Conservation (phyloP, 352 stramenopile genomes). For the Salisapilia sapeloensis region DNA sequence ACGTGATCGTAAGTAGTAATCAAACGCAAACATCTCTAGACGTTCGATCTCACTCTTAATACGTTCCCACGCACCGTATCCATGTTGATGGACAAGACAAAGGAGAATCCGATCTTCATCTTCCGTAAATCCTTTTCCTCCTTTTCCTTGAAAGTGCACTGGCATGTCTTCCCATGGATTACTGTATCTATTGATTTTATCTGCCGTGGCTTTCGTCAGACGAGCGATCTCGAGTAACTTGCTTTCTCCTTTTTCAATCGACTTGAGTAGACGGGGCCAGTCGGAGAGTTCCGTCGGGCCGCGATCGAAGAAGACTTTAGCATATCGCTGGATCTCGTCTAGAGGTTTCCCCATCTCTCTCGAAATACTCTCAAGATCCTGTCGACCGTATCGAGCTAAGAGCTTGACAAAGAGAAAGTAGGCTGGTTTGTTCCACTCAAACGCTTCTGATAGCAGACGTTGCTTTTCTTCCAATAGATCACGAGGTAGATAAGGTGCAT, state of each 20-base stretch:
- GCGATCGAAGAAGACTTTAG: slow-evolving; percentile 40
- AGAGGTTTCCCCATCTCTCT: slow-evolving; percentile 72
- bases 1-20: slow-evolving; percentile 97
- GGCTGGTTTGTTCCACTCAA: slow-evolving; percentile 81
- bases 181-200: slow-evolving; percentile 59
- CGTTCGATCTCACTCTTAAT: slow-evolving; percentile 94
- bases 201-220: slow-evolving; percentile 51
- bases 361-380: slow-evolving; percentile 55
- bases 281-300: slow-evolving; percentile 58
- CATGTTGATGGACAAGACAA: slow-evolving; percentile 94
- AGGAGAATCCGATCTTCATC: slow-evolving; percentile 97
- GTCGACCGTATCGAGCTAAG: slow-evolving; percentile 56
- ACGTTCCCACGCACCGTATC: slow-evolving; percentile 92
- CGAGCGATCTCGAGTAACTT: slow-evolving; percentile 78
- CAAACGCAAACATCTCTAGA: slow-evolving; percentile 89
- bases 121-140: slow-evolving; percentile 89
- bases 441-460: slow-evolving; percentile 71
- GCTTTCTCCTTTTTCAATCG: slow-evolving; percentile 77
- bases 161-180: slow-evolving; percentile 79
- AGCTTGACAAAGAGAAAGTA: slow-evolving; percentile 80
- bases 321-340: slow-evolving; percentile 58
- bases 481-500: slow-evolving; percentile 63
- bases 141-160: slow-evolving; percentile 82
- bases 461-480: slow-evolving; percentile 87
- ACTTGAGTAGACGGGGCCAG: slow-evolving; percentile 76